These are phyloP conservation scores for Triadica sebifera DNA, from an alignment of 345 rosid species.

Conservation along the genomic window DNA sequence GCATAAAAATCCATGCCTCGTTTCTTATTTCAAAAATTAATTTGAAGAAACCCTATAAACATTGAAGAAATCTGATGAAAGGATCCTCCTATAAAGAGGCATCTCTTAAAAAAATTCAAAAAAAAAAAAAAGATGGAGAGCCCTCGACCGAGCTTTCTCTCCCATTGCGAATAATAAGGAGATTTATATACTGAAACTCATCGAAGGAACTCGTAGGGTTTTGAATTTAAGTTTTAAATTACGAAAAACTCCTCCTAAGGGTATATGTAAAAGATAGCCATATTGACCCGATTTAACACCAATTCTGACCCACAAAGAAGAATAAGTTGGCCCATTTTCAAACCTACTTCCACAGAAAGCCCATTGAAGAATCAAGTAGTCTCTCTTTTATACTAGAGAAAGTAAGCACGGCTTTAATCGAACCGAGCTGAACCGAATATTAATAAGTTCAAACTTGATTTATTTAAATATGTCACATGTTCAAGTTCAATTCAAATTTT, in stretches of 20 bases:
- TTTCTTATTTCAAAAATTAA: not conserved
- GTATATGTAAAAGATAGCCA: not conserved
- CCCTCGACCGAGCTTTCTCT: not conserved
- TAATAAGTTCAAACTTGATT: too few relatives aligned
- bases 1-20: slow-evolving; percentile 41
- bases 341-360: too few relatives aligned
- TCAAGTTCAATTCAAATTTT: too few relatives aligned
- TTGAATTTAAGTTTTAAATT: not conserved
- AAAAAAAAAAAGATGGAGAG: not conserved
- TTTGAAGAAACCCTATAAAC: slow-evolving; percentile 22
- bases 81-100: slow-evolving; percentile 32
- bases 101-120: not conserved
- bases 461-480: too few relatives aligned
- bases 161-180: not conserved
- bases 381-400: too few relatives aligned
- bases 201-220: not conserved
- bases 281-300: not conserved
- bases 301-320: not conserved
- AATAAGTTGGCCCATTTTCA: not conserved
- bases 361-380: too few relatives aligned
- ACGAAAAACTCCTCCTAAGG: not conserved
- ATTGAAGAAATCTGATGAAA: not conserved
- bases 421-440: too few relatives aligned
- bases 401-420: too few relatives aligned
- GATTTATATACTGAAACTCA: not conserved